Evolutionary conservation across 495 filamentous ascomycete genomes (phyloP).

Genomic region (Lasiosphaeria ovina): DNA sequence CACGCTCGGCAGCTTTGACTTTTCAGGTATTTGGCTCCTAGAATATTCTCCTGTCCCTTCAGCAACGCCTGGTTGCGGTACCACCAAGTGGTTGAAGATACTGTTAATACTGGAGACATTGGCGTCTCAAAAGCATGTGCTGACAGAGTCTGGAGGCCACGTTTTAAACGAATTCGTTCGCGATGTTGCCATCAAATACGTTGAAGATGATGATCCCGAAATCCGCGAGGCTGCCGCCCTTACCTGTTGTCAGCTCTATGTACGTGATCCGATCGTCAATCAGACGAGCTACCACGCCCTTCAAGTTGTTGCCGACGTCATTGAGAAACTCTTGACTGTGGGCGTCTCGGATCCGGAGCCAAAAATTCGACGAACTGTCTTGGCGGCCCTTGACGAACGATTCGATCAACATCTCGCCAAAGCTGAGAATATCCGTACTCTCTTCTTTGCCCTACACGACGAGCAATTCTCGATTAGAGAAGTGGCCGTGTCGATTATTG

Average conservation of each 20-base stretch:
- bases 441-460: constrained; percentile 97
- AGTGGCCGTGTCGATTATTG: constrained; percentile 93
- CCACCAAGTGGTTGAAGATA: constrained; percentile 5
- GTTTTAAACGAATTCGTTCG: constrained; percentile 97
- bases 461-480: constrained; percentile 88
- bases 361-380: constrained; percentile 82
- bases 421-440: constrained; percentile 89
- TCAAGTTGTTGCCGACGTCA: constrained; percentile 94
- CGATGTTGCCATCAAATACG: constrained; percentile 96
- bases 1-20: constrained; percentile 95
- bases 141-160: constrained; percentile 57
- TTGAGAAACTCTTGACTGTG: constrained; percentile 91
- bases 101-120: background rate
- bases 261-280: constrained; percentile 93
- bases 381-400: constrained; percentile 82
- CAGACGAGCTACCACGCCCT: constrained; percentile 96
- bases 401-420: constrained; percentile 95
- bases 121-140: constrained; percentile 1
- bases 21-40: constrained; percentile 56
- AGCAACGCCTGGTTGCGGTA: constrained; percentile 1
- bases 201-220: constrained; percentile 90
- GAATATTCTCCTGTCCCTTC: background rate
- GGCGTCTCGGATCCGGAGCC: constrained; percentile 89
- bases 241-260: constrained; percentile 96
- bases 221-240: constrained; percentile 93